Conservation (phyloP, 257 asterid genomes). For the Rubia yunnanensis region DNA sequence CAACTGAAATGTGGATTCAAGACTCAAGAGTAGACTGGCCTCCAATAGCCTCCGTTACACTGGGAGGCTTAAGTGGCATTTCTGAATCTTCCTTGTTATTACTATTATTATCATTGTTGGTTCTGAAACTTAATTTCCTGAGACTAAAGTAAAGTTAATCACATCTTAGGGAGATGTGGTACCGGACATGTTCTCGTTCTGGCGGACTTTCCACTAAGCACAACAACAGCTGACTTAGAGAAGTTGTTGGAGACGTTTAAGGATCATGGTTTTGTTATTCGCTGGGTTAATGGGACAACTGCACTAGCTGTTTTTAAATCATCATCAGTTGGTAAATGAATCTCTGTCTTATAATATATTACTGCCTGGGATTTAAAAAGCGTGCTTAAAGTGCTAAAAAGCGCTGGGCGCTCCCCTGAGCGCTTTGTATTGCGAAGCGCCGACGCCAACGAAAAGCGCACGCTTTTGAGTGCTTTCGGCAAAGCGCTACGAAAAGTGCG, state of each 20-base stretch:
- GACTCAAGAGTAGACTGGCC: neutral
- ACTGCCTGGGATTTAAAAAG: too few relatives aligned
- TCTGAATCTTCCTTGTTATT: neutral
- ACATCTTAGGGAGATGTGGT: slow-evolving; percentile 27
- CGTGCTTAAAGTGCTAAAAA: too few relatives aligned
- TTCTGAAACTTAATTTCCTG: neutral
- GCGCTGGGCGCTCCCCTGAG: too few relatives aligned
- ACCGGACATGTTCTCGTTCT: slow-evolving; percentile 77
- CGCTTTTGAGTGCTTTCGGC: too few relatives aligned
- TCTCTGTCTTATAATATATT: neutral
- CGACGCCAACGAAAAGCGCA: too few relatives aligned
- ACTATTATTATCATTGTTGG: neutral
- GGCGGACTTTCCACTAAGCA: slow-evolving; percentile 58
- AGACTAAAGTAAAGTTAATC: neutral
- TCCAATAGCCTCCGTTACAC: too few relatives aligned
- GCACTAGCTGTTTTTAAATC: slow-evolving; percentile 87
- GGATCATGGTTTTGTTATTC: slow-evolving; percentile 55
- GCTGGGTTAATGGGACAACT: slow-evolving; percentile 81
- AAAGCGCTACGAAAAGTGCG: too few relatives aligned
- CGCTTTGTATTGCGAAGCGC: too few relatives aligned
- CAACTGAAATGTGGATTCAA: neutral
- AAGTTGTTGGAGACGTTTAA: slow-evolving; percentile 55
- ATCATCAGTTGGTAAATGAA: slow-evolving; percentile 57
- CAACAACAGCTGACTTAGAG: slow-evolving; percentile 68
- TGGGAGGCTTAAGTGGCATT: neutral